Percentiles rank a stretch among this genome's conserved stretches.
phyloP scores from a whole-genome alignment of 2,329 filamentous ascomycete genomes.

The Xylariaceae sp. region DNA sequence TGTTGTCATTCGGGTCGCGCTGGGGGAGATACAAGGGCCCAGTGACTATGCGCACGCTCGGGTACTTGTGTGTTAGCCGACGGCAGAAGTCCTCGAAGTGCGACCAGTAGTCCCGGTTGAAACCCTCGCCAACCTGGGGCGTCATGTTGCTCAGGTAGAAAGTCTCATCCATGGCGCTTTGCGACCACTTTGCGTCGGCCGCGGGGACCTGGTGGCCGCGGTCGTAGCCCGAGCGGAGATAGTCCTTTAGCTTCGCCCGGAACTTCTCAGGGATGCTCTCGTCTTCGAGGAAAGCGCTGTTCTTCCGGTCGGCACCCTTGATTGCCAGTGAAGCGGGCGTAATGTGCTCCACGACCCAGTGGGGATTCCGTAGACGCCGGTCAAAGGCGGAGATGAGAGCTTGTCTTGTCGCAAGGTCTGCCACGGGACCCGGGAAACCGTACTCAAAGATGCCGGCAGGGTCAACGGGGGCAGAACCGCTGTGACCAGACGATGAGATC shows the following conservation, averaged over 20 bases:
- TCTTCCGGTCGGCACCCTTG: slow-evolving; percentile 74
- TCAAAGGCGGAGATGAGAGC: slow-evolving; percentile 86
- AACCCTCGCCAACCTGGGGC: slow-evolving; percentile 94
- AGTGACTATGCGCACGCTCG: slow-evolving; percentile 84
- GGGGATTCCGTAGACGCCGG: slow-evolving; percentile 81
- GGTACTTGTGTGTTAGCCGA: slow-evolving; percentile 72
- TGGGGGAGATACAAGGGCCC: slow-evolving; percentile 90
- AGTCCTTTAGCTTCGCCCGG: slow-evolving; percentile 85
- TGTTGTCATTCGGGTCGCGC: slow-evolving; percentile 73
- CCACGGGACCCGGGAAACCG: slow-evolving; percentile 85
- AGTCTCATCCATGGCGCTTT: slow-evolving; percentile 89
- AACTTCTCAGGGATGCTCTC: slow-evolving; percentile 73
- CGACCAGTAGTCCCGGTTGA: slow-evolving; percentile 99
- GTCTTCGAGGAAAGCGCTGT: slow-evolving; percentile 82
- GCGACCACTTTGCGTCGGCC: slow-evolving; percentile 93
- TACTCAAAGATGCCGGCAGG: slow-evolving; percentile 75
- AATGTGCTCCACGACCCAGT: slow-evolving; percentile 96
- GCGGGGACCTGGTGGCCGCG: slow-evolving; percentile 95
- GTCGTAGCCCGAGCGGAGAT: slow-evolving; percentile 91
- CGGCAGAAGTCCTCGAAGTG: slow-evolving; percentile 98
- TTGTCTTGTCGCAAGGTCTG: slow-evolving; percentile 70
- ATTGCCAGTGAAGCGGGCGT: slow-evolving; percentile 74
- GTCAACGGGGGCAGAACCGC: slow-evolving; percentile 50
- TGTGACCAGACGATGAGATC: slow-evolving; percentile 27
- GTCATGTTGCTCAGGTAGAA: slow-evolving; percentile 96